These are phyloP conservation scores for Fusarium albosuccineum DNA, from an alignment of 2,329 filamentous ascomycete species.

Conservation along the genomic window DNA sequence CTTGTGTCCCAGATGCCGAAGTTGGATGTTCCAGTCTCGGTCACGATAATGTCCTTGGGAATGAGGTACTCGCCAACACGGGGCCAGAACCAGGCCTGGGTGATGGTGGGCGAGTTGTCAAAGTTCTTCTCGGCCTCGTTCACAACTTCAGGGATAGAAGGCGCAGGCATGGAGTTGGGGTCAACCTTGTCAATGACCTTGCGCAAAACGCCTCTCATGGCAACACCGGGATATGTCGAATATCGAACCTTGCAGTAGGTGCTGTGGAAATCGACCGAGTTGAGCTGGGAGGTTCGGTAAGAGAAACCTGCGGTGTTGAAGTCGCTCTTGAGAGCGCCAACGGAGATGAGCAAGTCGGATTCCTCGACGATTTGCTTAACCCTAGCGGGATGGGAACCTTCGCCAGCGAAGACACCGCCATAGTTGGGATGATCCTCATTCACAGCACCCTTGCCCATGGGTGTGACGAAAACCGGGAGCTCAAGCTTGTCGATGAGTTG, in stretches of 20 bases:
- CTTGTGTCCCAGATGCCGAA: constrained; percentile 90
- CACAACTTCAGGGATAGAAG: constrained; percentile 65
- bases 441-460: constrained; percentile 89
- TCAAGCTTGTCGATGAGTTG: constrained; percentile 78
- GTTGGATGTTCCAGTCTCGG: constrained; percentile 89
- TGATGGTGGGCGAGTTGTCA: constrained; percentile 64
- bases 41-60: constrained; percentile 81
- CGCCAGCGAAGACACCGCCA: constrained; percentile 88
- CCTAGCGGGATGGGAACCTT: constrained; percentile 73
- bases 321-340: constrained; percentile 79
- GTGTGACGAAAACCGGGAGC: constrained; percentile 86
- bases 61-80: constrained; percentile 79
- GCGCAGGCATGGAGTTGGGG: constrained; percentile 67
- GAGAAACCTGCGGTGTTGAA: constrained; percentile 89
- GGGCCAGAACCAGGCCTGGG: constrained; percentile 83
- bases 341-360: constrained; percentile 77
- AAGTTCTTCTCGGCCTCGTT: constrained; percentile 61
- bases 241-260: constrained; percentile 79
- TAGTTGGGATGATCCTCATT: constrained; percentile 82
- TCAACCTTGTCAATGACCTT: constrained; percentile 75
- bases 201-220: constrained; percentile 82
- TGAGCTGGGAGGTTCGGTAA: constrained; percentile 80
- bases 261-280: constrained; percentile 85
- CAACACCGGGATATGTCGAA: constrained; percentile 81
- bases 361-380: constrained; percentile 75